Percentiles rank a stretch among this genome's conserved stretches.
phyloP scores from a whole-genome alignment of 2,329 filamentous ascomycete genomes.

The Claviceps maximensis region DNA sequence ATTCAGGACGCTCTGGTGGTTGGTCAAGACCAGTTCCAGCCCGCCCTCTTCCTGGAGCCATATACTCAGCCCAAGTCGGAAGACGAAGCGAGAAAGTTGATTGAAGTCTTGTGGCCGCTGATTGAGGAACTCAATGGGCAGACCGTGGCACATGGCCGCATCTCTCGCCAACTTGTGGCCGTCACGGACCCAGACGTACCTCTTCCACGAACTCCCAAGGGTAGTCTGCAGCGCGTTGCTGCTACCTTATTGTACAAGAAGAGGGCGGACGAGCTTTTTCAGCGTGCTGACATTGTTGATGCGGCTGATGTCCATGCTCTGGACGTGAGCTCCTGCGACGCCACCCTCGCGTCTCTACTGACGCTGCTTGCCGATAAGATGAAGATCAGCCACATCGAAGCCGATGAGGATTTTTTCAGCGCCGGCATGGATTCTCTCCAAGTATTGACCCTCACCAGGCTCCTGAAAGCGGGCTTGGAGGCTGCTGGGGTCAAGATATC shows the following conservation, averaged over 20 bases:
- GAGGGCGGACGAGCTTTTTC: slow-evolving; percentile 30
- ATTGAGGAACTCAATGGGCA: slow-evolving; percentile 29
- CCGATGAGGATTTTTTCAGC: slow-evolving; percentile 23
- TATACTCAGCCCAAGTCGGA: slow-evolving; percentile 13
- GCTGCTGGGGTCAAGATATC: slow-evolving; percentile 8
- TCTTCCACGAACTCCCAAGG: slow-evolving; percentile 31
- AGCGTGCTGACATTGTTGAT: slow-evolving; percentile 9
- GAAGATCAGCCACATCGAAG: slow-evolving; percentile 9
- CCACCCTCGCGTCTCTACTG: slow-evolving; percentile 13
- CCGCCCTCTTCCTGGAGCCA: slow-evolving; percentile 35
- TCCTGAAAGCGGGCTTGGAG: slow-evolving; percentile 11
- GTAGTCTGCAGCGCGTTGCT: slow-evolving; percentile 28
- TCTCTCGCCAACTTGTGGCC: slow-evolving; percentile 25
- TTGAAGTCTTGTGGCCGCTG: slow-evolving; percentile 30
- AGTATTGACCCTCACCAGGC: slow-evolving; percentile 15
- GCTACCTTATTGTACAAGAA: slow-evolving; percentile 28
- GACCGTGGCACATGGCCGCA: slow-evolving; percentile 32
- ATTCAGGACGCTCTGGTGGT: slow-evolving; percentile 24
- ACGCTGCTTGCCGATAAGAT: slow-evolving; percentile 7
- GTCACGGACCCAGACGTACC: slow-evolving; percentile 27
- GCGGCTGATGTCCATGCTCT: slow-evolving; percentile 2
- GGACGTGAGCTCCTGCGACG: slow-evolving; percentile 11
- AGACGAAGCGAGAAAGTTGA: slow-evolving; percentile 14
- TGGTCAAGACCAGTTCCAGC: slow-evolving; percentile 31
- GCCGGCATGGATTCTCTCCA: slow-evolving; percentile 27